A percentile compares a stretch with the other conserved stretches of the same genome.
phyloP scores from a whole-genome alignment of 2,329 filamentous ascomycete species.

The Lasiodiplodia hormozganensis region DNA sequence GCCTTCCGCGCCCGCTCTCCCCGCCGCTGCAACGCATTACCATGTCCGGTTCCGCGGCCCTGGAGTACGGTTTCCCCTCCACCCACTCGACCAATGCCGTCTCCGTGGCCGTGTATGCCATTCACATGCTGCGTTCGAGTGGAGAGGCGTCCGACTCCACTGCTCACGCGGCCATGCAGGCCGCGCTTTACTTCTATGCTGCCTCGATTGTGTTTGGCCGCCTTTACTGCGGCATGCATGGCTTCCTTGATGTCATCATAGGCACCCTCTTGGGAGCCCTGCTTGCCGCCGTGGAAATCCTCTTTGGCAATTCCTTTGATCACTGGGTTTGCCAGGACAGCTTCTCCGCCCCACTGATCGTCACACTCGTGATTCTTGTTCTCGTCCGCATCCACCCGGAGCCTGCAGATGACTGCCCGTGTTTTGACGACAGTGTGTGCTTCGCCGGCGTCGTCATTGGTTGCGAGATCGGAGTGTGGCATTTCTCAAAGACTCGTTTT shows the following conservation, averaged over 20 bases:
- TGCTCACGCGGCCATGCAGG: constrained; percentile 69
- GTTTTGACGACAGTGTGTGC: constrained; percentile 93
- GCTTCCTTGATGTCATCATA: constrained; percentile 87
- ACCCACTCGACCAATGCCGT: constrained; percentile 98
- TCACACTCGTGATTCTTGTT: constrained; percentile 71
- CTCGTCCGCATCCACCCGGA: constrained; percentile 92
- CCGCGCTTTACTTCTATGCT: constrained; percentile 81
- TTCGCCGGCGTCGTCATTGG: constrained; percentile 92
- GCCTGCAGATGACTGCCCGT: constrained; percentile 94
- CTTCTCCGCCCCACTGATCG: constrained; percentile 68
- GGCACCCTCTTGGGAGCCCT: constrained; percentile 78
- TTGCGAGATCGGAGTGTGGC: constrained; percentile 82
- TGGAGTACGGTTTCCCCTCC: constrained; percentile 97
- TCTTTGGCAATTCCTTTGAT: constrained; percentile 68
- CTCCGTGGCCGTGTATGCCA: constrained; percentile 85
- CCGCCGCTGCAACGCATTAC: constrained; percentile 93
- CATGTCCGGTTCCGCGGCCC: constrained; percentile 92
- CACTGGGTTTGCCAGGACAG: constrained; percentile 64
- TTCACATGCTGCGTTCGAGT: constrained; percentile 72
- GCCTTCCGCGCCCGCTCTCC: constrained; percentile 87
- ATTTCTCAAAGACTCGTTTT: constrained; percentile 68
- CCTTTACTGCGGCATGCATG: constrained; percentile 98
- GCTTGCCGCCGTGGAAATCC: constrained; percentile 63
- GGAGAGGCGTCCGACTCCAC: constrained; percentile 66
- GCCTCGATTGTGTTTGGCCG: constrained; percentile 88